Percentiles rank a stretch among this genome's conserved stretches.
These are phyloP conservation scores for Nakazawaea populi DNA, from an alignment of 805 yeast genomes.

Conservation along the genomic window DNA sequence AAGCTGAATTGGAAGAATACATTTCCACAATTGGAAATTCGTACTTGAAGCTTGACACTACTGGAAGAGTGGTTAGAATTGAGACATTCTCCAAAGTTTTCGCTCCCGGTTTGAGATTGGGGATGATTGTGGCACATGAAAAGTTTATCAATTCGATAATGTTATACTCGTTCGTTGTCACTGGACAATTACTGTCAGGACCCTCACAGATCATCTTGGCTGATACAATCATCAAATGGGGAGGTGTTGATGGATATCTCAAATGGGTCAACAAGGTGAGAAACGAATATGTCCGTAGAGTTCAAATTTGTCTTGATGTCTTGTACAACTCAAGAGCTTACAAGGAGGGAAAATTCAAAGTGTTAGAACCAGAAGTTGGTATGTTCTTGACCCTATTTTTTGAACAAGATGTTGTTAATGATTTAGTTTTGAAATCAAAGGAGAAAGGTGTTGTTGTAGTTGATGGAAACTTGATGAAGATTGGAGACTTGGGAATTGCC, in stretches of 20 bases:
- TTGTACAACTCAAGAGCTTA: constrained; percentile 30
- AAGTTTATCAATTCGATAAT: constrained; percentile 32
- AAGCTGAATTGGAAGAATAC: constrained; percentile 29
- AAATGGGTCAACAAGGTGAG: constrained; percentile 44
- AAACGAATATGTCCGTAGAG: constrained; percentile 36
- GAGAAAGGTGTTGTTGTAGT: constrained; percentile 52
- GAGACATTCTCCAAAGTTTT: constrained; percentile 53
- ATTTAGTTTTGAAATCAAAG: constrained; percentile 33
- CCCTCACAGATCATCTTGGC: constrained; percentile 40
- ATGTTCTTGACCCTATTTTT: constrained; percentile 33
- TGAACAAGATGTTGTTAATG: constrained; percentile 20
- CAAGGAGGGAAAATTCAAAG: constrained; percentile 27
- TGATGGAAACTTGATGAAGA: constrained; percentile 53
- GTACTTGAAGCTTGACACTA: constrained; percentile 40
- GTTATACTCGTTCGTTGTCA: constrained; percentile 28
- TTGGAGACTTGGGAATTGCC: constrained; percentile 22
- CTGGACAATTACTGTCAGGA: constrained; percentile 45
- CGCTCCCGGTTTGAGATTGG: constrained; percentile 51
- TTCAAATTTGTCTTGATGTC: constrained; percentile 30
- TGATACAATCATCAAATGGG: constrained; percentile 32
- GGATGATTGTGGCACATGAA: constrained; percentile 44
- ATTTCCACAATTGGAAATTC: constrained; percentile 36
- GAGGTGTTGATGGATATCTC: constrained; percentile 39
- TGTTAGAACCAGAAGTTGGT: constrained; percentile 44
- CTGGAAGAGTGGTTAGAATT: constrained; percentile 46